A percentile compares a stretch with the other conserved stretches of the same genome.
Conservation (phyloP, 352 stramenopile species). For the Globisporangium perplexum region DNA sequence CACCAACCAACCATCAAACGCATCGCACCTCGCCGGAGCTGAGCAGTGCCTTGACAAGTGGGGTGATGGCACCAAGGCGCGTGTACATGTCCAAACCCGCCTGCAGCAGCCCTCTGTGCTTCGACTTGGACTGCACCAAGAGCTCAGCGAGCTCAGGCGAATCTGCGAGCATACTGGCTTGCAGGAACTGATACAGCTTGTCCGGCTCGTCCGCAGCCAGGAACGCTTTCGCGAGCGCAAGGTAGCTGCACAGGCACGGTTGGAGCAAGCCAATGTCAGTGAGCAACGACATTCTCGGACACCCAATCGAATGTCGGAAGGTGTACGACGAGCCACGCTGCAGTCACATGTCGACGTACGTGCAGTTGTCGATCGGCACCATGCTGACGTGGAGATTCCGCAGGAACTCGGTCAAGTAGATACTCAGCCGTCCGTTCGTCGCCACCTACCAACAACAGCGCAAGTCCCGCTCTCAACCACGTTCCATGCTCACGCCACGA, state of each 20-base stretch:
- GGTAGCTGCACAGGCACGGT: slow-evolving; percentile 25
- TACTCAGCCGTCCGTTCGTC: slow-evolving; percentile 29
- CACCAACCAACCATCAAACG: background rate
- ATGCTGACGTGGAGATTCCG: slow-evolving; percentile 41
- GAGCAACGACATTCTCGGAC: background rate
- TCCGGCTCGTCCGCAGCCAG: slow-evolving; percentile 30
- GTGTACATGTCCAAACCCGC: slow-evolving; percentile 66
- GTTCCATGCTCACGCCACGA: background rate
- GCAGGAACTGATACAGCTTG: slow-evolving; percentile 65
- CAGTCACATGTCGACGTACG: slow-evolving; percentile 24
- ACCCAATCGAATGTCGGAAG: background rate
- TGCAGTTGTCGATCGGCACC: slow-evolving; percentile 54
- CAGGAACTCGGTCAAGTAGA: slow-evolving; percentile 65
- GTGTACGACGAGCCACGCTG: background rate
- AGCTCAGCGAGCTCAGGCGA: slow-evolving; percentile 52
- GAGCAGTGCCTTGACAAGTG: slow-evolving; percentile 46
- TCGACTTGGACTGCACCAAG: slow-evolving; percentile 26
- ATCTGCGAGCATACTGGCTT: slow-evolving; percentile 49
- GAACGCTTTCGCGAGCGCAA: slow-evolving; percentile 47
- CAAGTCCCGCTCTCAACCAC: background rate
- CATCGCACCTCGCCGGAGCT: slow-evolving; percentile 33
- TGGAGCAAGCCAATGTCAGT: background rate
- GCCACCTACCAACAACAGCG: slow-evolving; percentile 24
- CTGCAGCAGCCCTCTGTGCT: slow-evolving; percentile 34
- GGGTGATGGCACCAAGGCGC: slow-evolving; percentile 33